Base-by-base conservation (phyloP, 345 rosid genomes). In the Hevea brasiliensis region DNA sequence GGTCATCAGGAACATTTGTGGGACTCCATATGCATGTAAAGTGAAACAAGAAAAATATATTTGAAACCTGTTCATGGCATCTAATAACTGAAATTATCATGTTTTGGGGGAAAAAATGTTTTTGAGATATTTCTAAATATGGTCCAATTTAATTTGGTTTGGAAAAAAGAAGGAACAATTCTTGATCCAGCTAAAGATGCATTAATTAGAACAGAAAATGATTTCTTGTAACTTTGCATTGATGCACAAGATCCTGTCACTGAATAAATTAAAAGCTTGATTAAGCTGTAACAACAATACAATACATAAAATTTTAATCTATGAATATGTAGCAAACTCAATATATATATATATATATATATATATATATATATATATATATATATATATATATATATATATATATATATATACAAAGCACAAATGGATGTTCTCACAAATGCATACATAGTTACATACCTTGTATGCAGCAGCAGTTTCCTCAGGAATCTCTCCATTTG, bases 401-500 rank as follows among this genome's bases (percentile, higher is more conserved):
- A n/a, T n/a, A n/a, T n/a, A n/a, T n/a, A n/a, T n/a, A n/a, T n/a
- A 76, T n/a, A 2, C n/a, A 24, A 61, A 40, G 8, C 58, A 48
- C 37, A 7, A 20, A n/a, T 7, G 21, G 24, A 32, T 53, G 23
- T 9, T 35, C 40, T 32, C 35, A 32, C 4, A 45, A 10, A 47
- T 21, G 50, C 9, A 69, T 51, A 67, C n/a, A 32, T 32, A 32
- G 37, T 4, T 32, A 32, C 67, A 63, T 74, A 92, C 98, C 93
- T 82, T 61, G 83, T 95, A 95, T 29, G 99, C 91, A 75, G 89
- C 87, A 74, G 90, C 89, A 65, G 97, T 92, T 89, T 89, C 98
- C 89, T 95, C 97, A 32, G 99, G 98, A 57, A 95, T 41, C 81
- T 92, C 98, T 68, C 99, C 98, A 74, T 92, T 92, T 29, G 96